Base-by-base conservation (phyloP, 106 monocot genomes). In the Chionographis japonica region DNA sequence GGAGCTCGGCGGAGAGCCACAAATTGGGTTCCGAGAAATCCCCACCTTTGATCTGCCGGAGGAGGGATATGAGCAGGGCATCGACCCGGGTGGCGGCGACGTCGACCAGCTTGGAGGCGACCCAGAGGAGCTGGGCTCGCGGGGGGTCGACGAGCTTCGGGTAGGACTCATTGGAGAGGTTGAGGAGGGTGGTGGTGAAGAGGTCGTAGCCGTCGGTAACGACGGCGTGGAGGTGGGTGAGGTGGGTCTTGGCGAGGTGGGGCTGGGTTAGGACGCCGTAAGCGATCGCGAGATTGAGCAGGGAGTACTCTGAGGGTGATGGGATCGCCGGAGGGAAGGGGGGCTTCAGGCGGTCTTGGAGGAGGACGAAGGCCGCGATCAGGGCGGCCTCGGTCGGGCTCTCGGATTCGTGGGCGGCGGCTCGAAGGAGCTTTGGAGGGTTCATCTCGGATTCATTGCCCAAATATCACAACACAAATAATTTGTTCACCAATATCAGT, bases 201-300 rank as follows among this genome's bases (percentile, higher is more conserved):
- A 80, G 58, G 12, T 63, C 39, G 78, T 90, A 90, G 6, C 86
- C 82, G 56, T 94, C 90, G 16, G 62, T 66, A 58, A 87, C 84
- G 68, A 77, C 54, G 57, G 85, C 77, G 50, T 93, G 90, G 69
- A 93, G 89, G 74, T 89, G 81, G 49, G 63, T 79, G 52, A 93
- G 78, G 68, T 93, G 83, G 63, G 58, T 50, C 9, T 69, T 68
- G 51, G 74, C 42, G 43, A 63, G 53, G 54, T 58, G 41, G 56
- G 90, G 86, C 8, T 82, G 68, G 56, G 84, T 68, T n/a, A 90
- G 79, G 63, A 76, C 42, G 67, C 68, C 84, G 66, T 70, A 86
- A 37, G 51, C 69, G 38, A 94, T 38, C 51, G 89, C 81, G 16
- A 6, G 81, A 70, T 66, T 84, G 50, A 89, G 81, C 38, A 71